Evolutionary conservation across 2,329 filamentous ascomycete genomes (phyloP).

Genomic region (Nigrospora oryzae): DNA sequence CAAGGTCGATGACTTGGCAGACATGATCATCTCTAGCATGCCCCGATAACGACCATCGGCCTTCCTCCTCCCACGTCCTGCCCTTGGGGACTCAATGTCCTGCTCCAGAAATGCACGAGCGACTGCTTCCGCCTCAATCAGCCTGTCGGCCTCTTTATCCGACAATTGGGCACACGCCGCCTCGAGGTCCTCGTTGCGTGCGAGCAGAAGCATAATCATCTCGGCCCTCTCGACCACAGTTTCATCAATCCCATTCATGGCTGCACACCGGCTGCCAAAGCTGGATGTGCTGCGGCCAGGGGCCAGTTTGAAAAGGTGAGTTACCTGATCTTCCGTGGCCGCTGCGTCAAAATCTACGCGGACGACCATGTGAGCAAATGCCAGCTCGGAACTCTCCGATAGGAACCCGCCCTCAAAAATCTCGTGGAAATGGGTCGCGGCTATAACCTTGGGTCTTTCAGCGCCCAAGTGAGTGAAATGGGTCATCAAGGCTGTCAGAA

Average conservation of each 20-base stretch:
- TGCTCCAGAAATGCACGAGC: conserved; percentile 49
- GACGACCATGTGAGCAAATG: conserved; percentile 66
- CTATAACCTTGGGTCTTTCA: conserved; percentile 46
- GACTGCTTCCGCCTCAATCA: conserved; percentile 58
- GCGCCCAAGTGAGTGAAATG: conserved; percentile 41
- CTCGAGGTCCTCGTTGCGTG: conserved; percentile 68
- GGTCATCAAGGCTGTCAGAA: conserved; percentile 48
- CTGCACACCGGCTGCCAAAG: conserved; percentile 79
- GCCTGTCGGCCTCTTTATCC: conserved; percentile 49
- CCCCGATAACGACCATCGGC: conserved; percentile 10
- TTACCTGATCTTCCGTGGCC: conserved; percentile 52
- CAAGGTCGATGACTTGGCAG: conserved; percentile 1
- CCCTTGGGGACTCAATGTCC: conserved; percentile 22
- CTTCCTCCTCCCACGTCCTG: conserved; percentile 1
- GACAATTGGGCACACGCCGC: conserved; percentile 63
- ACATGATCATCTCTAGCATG: conserved; percentile 15
- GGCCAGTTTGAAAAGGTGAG: conserved; percentile 64
- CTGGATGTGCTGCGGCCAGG: conserved; percentile 67
- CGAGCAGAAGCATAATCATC: conserved; percentile 58
- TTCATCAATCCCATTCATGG: conserved; percentile 72
- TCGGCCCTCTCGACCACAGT: conserved; percentile 69
- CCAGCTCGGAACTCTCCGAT: conserved; percentile 35
- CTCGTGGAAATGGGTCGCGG: conserved; percentile 60
- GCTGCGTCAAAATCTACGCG: conserved; percentile 43
- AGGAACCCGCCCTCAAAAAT: conserved; percentile 61